These are phyloP conservation scores for Dicorynia guianensis DNA, from an alignment of 306 rosid genomes.

Conservation along the genomic window DNA sequence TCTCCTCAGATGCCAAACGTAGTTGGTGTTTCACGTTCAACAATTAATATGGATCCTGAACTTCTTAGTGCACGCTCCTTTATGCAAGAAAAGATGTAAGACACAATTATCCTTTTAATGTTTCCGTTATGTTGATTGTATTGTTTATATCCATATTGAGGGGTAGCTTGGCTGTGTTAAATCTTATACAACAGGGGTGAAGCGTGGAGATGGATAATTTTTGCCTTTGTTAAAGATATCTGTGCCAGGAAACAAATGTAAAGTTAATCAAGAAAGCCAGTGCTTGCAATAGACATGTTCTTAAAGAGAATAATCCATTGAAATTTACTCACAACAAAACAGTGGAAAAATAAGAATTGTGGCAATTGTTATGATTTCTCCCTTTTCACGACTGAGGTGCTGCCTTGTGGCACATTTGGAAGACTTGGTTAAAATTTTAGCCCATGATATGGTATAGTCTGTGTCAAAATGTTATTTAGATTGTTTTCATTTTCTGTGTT, in stretches of 20 bases:
- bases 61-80: slow-evolving; percentile 55
- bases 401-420: too few species aligned
- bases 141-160: slow-evolving; percentile 11
- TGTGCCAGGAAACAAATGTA: background rate
- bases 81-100: slow-evolving; percentile 86
- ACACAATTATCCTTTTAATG: background rate
- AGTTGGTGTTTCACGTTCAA: slow-evolving; percentile 53
- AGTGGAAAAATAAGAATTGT: background rate
- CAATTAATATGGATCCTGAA: slow-evolving; percentile 67
- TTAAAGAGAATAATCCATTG: background rate
- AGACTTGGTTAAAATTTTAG: too few species aligned
- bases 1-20: slow-evolving; percentile 61
- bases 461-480: too few species aligned
- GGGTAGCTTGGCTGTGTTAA: slow-evolving; percentile 19
- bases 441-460: too few species aligned
- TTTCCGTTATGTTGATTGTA: background rate
- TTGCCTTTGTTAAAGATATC: background rate
- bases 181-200: slow-evolving; percentile 4
- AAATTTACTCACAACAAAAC: background rate
- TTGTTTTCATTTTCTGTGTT: background rate
- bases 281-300: slow-evolving; percentile 8
- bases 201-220: slow-evolving; percentile 1
- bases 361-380: too few species aligned
- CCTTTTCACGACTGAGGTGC: too few species aligned
- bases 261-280: slow-evolving; percentile 24